These are phyloP conservation scores for Agrocybe chaxingu DNA, from an alignment of 768 basidiomycete genomes.

Conservation along the genomic window DNA sequence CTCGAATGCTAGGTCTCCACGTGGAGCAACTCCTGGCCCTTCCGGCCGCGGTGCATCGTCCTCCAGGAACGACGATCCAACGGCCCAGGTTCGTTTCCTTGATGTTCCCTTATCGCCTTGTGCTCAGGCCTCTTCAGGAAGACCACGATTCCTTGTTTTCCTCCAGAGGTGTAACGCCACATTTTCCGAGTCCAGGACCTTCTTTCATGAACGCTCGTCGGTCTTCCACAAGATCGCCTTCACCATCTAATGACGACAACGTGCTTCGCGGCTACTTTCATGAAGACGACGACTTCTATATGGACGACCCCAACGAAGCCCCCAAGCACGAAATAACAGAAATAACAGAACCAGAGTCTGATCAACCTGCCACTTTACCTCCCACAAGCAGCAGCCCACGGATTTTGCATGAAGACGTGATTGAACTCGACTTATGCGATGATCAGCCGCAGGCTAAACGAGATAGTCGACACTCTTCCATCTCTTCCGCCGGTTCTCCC, in stretches of 20 bases:
- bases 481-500: background rate
- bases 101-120: too few species aligned
- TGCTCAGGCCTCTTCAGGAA: background rate
- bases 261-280: constrained; percentile 9
- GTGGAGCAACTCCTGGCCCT: background rate
- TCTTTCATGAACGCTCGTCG: background rate
- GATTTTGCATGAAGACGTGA: background rate
- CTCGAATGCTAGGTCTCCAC: background rate
- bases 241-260: background rate
- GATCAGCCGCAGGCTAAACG: background rate
- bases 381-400: too few species aligned
- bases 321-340: background rate
- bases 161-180: too few species aligned
- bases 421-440: background rate
- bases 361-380: too few species aligned
- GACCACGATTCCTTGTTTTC: background rate
- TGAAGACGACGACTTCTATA: constrained; percentile 8
- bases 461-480: background rate
- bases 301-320: constrained; percentile 1
- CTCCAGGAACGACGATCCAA: too few species aligned
- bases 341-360: background rate
- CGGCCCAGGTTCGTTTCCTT: too few species aligned
- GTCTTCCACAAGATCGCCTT: background rate
- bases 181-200: background rate
- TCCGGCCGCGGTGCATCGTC: background rate